phyloP scores from a whole-genome alignment of 2,329 filamentous ascomycete genomes.

The Phialophora tarda region DNA sequence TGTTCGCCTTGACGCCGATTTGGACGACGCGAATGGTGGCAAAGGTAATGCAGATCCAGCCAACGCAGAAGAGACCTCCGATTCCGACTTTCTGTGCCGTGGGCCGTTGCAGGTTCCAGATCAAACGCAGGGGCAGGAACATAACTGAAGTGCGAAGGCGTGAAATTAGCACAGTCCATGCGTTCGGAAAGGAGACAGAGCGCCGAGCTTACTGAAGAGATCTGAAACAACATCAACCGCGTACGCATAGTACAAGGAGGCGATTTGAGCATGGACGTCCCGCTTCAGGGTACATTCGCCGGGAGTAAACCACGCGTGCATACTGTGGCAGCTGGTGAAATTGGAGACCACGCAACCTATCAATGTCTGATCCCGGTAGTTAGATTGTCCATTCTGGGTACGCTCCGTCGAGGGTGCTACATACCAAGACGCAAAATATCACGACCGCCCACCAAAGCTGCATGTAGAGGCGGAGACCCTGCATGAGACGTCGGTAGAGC shows the following conservation, averaged over 20 bases:
- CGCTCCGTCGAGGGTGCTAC: conserved; percentile 12
- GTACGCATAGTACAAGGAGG: conserved; percentile 14
- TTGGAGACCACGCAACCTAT: conserved; percentile 48
- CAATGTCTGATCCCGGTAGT: conserved; percentile 41
- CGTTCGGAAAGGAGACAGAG: not conserved
- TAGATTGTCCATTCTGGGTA: not conserved
- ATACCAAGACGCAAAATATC: conserved; percentile 45
- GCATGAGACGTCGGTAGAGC: conserved; percentile 48
- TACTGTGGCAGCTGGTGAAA: conserved; percentile 45
- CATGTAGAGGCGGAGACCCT: conserved; percentile 44
- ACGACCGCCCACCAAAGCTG: conserved; percentile 48
- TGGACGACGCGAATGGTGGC: conserved; percentile 18
- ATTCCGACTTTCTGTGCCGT: conserved; percentile 13
- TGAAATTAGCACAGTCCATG: not conserved
- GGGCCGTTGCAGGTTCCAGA: conserved; percentile 15
- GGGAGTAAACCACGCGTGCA: conserved; percentile 45
- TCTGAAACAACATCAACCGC: conserved; percentile 17
- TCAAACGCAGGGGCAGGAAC: conserved; percentile 18
- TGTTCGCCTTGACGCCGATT: conserved; percentile 14
- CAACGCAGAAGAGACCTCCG: conserved; percentile 17
- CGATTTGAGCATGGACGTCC: conserved; percentile 16
- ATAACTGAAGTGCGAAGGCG: not conserved
- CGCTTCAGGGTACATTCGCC: conserved; percentile 5
- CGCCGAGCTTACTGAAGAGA: conserved; percentile 16
- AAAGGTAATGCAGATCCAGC: conserved; percentile 12